Percentiles rank a stretch among this genome's conserved stretches.
Evolutionary conservation across 352 stramenopile genomes (phyloP).

Genomic region (Globisporangium iwayamae): DNA sequence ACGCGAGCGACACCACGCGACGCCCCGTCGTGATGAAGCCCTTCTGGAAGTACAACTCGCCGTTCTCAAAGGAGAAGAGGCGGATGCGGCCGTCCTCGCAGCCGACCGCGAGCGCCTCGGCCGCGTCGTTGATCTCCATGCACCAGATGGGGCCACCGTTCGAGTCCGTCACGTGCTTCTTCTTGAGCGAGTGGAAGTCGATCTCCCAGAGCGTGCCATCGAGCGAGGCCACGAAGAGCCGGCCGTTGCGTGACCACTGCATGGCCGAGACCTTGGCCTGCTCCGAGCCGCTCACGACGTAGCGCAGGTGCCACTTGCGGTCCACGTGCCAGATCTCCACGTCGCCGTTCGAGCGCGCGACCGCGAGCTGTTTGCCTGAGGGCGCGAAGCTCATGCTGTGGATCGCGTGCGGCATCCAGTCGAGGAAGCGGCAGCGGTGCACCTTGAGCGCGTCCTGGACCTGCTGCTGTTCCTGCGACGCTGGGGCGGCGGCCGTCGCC

Average conservation of each 20-base stretch:
- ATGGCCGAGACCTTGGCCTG: constrained; percentile 72
- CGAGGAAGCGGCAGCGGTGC: constrained; percentile 82
- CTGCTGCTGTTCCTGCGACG: constrained; percentile 4
- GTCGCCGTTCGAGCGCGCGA: constrained; percentile 75
- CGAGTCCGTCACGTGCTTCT: constrained; percentile 80
- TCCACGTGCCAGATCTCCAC: constrained; percentile 74
- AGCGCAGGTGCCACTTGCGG: constrained; percentile 70
- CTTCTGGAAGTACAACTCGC: constrained; percentile 82
- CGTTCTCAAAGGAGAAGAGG: constrained; percentile 75
- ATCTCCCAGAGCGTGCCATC: constrained; percentile 81
- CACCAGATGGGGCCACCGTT: constrained; percentile 89
- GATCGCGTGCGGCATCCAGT: constrained; percentile 78
- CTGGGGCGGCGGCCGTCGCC: not conserved
- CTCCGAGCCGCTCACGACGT: constrained; percentile 57
- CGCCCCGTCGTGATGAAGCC: constrained; percentile 70
- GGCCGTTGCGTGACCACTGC: constrained; percentile 41
- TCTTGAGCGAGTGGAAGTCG: constrained; percentile 63
- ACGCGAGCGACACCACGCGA: constrained; percentile 83
- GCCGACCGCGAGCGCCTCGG: constrained; percentile 71
- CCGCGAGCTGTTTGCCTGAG: constrained; percentile 52
- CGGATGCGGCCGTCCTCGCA: constrained; percentile 90
- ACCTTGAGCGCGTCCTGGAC: constrained; percentile 40
- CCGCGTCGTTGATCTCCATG: constrained; percentile 65
- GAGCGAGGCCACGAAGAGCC: constrained; percentile 67
- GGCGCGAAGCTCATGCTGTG: constrained; percentile 61